phyloP scores from a whole-genome alignment of 768 basidiomycete genomes.

The Paxillus ammoniavirescens region DNA sequence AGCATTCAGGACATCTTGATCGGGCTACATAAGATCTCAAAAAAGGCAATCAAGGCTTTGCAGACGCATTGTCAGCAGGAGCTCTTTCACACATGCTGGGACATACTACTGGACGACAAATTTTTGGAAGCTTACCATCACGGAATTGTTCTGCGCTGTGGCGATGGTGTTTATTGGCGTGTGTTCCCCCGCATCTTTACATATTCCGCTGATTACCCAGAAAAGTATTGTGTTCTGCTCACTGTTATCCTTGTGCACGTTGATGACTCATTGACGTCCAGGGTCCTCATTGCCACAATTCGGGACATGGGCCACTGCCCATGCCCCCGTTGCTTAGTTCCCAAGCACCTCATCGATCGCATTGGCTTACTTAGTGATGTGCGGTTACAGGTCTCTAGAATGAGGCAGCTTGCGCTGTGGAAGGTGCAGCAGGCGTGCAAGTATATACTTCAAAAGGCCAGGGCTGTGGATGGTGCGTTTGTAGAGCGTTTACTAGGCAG shows the following conservation, averaged over 20 bases:
- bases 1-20: background rate
- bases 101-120: conserved; percentile 19
- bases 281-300: conserved; percentile 37
- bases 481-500: background rate
- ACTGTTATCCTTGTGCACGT: background rate
- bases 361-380: no score
- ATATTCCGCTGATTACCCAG: conserved; percentile 33
- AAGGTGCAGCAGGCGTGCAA: background rate
- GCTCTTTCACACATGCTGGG: conserved; percentile 18
- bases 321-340: conserved; percentile 38
- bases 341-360: conserved; percentile 25
- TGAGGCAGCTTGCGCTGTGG: background rate
- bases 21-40: background rate
- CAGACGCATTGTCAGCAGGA: conserved; percentile 16
- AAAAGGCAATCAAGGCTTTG: background rate
- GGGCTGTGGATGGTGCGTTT: background rate
- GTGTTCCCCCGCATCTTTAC: conserved; percentile 26
- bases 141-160: conserved; percentile 11
- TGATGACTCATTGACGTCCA: background rate
- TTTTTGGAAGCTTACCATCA: conserved; percentile 18
- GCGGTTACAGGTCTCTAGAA: background rate
- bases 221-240: conserved; percentile 25
- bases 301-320: conserved; percentile 38
- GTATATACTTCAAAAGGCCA: background rate
- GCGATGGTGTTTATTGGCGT: background rate